Evolutionary conservation across 495 filamentous ascomycete species (phyloP).

Genomic region (Tuber magnatum): DNA sequence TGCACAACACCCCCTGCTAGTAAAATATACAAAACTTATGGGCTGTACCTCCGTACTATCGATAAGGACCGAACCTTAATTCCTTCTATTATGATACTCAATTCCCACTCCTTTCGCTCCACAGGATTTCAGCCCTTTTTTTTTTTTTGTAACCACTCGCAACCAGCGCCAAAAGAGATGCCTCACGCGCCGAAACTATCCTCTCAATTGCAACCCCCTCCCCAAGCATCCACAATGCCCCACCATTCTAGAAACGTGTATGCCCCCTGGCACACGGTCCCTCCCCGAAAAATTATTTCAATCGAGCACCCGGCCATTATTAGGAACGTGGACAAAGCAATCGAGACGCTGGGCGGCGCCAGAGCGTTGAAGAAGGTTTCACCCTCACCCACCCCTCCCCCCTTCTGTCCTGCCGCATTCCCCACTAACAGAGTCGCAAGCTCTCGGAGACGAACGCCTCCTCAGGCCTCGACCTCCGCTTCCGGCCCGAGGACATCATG

Average conservation of each 20-base stretch:
- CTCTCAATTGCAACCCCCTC: not conserved
- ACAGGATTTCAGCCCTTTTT: not conserved
- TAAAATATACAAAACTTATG: no score
- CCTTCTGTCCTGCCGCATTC: constrained; percentile 11
- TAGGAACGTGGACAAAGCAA: constrained; percentile 69
- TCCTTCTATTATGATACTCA: not conserved
- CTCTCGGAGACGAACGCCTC: constrained; percentile 30
- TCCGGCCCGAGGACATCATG: constrained; percentile 70
- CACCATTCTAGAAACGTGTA: constrained; percentile 14
- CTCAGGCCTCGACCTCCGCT: constrained; percentile 53
- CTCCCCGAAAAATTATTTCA: constrained; percentile 57
- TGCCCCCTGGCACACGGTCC: constrained; percentile 55
- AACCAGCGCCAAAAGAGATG: not conserved
- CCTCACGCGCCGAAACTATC: not conserved
- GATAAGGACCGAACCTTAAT: not conserved
- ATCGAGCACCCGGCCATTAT: constrained; percentile 86
- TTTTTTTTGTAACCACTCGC: not conserved
- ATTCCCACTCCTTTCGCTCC: not conserved
- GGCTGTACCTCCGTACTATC: no score
- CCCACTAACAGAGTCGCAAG: constrained; percentile 36
- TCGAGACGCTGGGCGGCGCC: constrained; percentile 68
- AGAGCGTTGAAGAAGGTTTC: constrained; percentile 58
- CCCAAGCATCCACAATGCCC: not conserved
- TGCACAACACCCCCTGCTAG: no score
- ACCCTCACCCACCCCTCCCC: not conserved